phyloP scores from a whole-genome alignment of 805 yeast genomes.

The Yarrowia porcina region DNA sequence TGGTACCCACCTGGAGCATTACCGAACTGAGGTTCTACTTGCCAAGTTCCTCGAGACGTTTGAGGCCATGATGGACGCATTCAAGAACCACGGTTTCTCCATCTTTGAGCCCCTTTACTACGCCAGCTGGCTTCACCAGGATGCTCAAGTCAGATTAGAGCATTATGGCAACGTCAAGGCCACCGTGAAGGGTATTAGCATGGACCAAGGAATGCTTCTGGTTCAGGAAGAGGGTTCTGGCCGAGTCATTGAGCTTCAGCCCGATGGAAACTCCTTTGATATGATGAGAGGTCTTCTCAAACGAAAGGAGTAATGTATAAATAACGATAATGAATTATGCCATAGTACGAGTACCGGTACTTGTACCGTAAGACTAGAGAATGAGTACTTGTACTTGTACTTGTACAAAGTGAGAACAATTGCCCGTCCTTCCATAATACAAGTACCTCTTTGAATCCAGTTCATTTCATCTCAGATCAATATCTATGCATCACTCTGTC shows the following conservation, averaged over 20 bases:
- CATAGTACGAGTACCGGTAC: background rate
- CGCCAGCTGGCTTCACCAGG: constrained; percentile 77
- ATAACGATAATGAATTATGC: background rate
- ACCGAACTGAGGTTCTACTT: constrained; percentile 48
- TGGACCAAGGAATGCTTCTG: constrained; percentile 76
- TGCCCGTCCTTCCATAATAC: too few relatives aligned
- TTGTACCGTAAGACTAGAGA: too few relatives aligned
- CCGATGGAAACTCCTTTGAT: constrained; percentile 97
- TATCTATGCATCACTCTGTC: background rate
- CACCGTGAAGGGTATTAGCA: constrained; percentile 72
- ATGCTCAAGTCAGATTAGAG: constrained; percentile 68
- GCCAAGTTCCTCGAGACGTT: constrained; percentile 69
- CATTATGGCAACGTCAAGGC: constrained; percentile 55
- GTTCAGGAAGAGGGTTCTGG: constrained; percentile 70
- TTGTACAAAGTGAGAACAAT: too few relatives aligned
- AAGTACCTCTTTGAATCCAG: too few relatives aligned
- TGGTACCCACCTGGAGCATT: constrained; percentile 45
- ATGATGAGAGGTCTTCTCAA: constrained; percentile 86
- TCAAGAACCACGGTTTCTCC: constrained; percentile 60
- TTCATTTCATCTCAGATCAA: too few relatives aligned
- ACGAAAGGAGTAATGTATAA: constrained; percentile 42
- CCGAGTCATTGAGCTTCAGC: constrained; percentile 67
- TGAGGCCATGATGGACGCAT: constrained; percentile 53
- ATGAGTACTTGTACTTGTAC: too few relatives aligned
- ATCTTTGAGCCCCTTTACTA: constrained; percentile 72